Base-by-base conservation (phyloP, 768 basidiomycete species). In the Tulasnella sp. region DNA sequence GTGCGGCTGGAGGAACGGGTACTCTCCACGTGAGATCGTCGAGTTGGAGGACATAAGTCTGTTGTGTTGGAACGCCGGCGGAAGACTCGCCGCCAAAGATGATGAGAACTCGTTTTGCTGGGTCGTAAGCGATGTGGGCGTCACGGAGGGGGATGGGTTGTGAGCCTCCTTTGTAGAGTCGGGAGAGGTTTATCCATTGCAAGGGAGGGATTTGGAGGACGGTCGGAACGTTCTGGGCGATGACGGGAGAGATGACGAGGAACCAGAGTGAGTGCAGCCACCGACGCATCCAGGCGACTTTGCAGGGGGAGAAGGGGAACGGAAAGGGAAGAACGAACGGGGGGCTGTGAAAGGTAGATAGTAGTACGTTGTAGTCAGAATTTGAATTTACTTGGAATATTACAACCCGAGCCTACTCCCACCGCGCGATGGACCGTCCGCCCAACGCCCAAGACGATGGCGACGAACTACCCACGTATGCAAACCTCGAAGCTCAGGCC, bases 401-500 rank as follows among this genome's bases (percentile, higher is more conserved):
- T 6, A 43, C 41, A 19, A 43, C 41, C 36, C 11, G 41, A 19
- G n/a, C 41, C 7, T 48, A 29, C 34, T 29, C 34, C 52, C 52
- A 54, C 37, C n/a, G n/a, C n/a, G n/a, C n/a, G n/a, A 54, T 54
- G 52, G 39, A 41, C 52, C 21, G 27, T 19, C 50, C 36, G 21
- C 50, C 50, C 4, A 8, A 15, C 17, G 37, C n/a, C 35, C 29
- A 54, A 36, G 63, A 65, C 29, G 75, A 70, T 21, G 71, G 70
- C 25, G 79, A 81, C 56, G 80, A 77, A 39, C 74, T 88, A 6
- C 87, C 87, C 15, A 82, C 82, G 3, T 91, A 91, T 63, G 82
- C 86, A 56, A 83, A 86, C 66, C 78, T 90, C n/a, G 79, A 81
- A 4, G 72, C 75, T 6, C 80, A 86, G 65, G 77, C 81, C 60